phyloP scores from a whole-genome alignment of 2,329 filamentous ascomycete genomes.

The Colletotrichum navitas region DNA sequence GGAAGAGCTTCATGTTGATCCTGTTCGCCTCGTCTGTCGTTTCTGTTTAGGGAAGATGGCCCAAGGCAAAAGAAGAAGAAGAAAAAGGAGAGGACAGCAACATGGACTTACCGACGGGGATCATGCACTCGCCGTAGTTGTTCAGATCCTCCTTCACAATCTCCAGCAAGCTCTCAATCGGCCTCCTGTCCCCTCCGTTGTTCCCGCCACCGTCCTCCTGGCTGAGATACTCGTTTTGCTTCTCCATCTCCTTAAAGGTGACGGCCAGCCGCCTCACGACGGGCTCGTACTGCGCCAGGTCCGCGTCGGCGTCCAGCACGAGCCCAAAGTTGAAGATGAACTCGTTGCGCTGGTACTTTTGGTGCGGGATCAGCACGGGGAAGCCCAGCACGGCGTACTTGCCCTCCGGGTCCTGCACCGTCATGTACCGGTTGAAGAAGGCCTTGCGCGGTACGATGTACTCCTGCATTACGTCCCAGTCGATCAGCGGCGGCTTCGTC shows the following conservation, averaged over 20 bases:
- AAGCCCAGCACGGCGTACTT: slow-evolving; percentile 86
- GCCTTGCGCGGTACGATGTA: slow-evolving; percentile 96
- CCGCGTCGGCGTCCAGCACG: slow-evolving; percentile 75
- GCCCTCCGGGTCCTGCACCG: slow-evolving; percentile 77
- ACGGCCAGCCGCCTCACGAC: slow-evolving; percentile 88
- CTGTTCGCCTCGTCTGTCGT: slow-evolving; percentile 87
- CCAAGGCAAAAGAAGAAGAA: background rate
- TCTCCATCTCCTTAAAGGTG: slow-evolving; percentile 90
- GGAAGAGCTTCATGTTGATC: slow-evolving; percentile 96
- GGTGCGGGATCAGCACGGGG: slow-evolving; percentile 87
- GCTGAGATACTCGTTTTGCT: slow-evolving; percentile 87
- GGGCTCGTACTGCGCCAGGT: slow-evolving; percentile 84
- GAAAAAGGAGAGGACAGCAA: background rate
- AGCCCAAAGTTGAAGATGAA: slow-evolving; percentile 99
- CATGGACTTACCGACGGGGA: slow-evolving; percentile 82
- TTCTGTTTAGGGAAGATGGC: slow-evolving; percentile 34
- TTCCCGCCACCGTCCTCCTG: slow-evolving; percentile 60
- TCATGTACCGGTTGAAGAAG: slow-evolving; percentile 92
- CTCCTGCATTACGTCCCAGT: slow-evolving; percentile 87
- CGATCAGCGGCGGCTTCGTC: slow-evolving; percentile 75
- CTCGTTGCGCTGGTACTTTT: slow-evolving; percentile 89
- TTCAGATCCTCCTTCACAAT: slow-evolving; percentile 89
- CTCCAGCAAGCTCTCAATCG: slow-evolving; percentile 87
- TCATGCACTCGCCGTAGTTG: slow-evolving; percentile 98
- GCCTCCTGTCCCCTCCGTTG: slow-evolving; percentile 59